Percentiles rank a stretch among this genome's conserved stretches.
phyloP scores from a whole-genome alignment of 352 stramenopile genomes.

The Achlya hypogyna region DNA sequence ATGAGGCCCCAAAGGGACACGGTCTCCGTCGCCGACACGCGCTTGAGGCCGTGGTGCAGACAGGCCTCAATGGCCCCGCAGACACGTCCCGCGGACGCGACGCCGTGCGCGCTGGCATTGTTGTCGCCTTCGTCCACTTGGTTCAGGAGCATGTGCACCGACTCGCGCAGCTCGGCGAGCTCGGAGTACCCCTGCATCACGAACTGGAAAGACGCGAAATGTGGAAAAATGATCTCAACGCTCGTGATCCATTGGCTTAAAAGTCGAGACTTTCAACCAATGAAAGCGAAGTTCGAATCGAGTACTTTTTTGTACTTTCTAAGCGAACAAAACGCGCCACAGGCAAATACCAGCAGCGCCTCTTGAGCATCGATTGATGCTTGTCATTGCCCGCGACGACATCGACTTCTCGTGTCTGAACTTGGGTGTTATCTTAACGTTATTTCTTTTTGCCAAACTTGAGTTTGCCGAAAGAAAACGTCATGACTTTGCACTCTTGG shows the following conservation, averaged over 20 bases:
- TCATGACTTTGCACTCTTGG: constrained; percentile 10
- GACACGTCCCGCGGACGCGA: not conserved
- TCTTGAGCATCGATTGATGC: no score
- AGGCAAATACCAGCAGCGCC: no score
- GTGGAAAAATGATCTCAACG: no score
- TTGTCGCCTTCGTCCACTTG: not conserved
- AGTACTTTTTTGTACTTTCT: no score
- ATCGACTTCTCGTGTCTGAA: no score
- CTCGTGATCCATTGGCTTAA: no score
- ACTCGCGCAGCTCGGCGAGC: constrained; percentile 2
- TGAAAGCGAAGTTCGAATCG: no score
- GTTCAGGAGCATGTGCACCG: constrained; percentile 7
- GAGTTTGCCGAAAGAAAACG: constrained; percentile 19
- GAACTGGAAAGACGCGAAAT: not conserved
- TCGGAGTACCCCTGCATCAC: not conserved
- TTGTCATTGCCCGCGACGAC: no score
- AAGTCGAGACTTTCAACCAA: no score
- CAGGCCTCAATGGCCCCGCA: constrained; percentile 13
- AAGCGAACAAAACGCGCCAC: no score
- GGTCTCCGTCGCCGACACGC: constrained; percentile 8
- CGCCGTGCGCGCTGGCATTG: not conserved
- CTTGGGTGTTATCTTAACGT: no score
- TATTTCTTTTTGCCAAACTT: constrained; percentile 42
- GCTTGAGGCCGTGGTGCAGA: constrained; percentile 15
- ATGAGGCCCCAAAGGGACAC: constrained; percentile 11